phyloP scores from a whole-genome alignment of 352 stramenopile species.

The Thraustochytrium striatum region DNA sequence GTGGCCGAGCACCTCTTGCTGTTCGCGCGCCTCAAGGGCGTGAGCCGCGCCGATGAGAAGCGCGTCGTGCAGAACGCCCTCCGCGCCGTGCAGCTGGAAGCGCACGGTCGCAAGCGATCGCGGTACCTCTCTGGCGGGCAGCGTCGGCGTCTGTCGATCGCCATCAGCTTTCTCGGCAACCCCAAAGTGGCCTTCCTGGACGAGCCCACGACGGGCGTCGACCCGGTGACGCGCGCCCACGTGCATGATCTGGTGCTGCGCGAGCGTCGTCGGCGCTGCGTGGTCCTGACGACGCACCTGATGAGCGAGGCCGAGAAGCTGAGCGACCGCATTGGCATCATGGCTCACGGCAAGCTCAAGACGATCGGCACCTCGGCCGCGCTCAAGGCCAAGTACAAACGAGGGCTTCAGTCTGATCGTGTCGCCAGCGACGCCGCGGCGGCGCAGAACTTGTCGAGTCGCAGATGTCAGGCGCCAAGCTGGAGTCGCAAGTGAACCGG shows the following conservation, averaged over 20 bases:
- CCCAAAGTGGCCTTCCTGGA: constrained; percentile 78
- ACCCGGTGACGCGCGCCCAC: constrained; percentile 85
- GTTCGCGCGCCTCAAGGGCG: constrained; percentile 81
- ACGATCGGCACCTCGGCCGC: constrained; percentile 45
- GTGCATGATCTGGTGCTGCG: constrained; percentile 87
- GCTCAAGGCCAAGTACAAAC: constrained; percentile 57
- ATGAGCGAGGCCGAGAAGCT: constrained; percentile 80
- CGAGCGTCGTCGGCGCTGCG: constrained; percentile 64
- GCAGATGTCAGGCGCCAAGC: too few relatives aligned
- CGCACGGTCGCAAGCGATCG: constrained; percentile 64
- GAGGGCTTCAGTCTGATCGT: constrained; percentile 65
- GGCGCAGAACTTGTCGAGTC: too few relatives aligned
- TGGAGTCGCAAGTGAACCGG: too few relatives aligned
- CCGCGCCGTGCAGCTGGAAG: constrained; percentile 55
- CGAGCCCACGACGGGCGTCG: constrained; percentile 89
- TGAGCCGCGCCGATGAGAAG: constrained; percentile 73
- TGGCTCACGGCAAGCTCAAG: constrained; percentile 57
- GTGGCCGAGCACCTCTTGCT: constrained; percentile 88
- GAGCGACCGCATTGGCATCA: constrained; percentile 65
- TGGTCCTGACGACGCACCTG: constrained; percentile 90
- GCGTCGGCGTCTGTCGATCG: constrained; percentile 91
- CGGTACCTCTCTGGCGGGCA: constrained; percentile 81
- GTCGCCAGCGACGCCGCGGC: too few relatives aligned
- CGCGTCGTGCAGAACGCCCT: constrained; percentile 66
- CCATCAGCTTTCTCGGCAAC: constrained; percentile 88